Evolutionary conservation across 257 asterid genomes (phyloP).

Genomic region (Jaltomata sinuosa): DNA sequence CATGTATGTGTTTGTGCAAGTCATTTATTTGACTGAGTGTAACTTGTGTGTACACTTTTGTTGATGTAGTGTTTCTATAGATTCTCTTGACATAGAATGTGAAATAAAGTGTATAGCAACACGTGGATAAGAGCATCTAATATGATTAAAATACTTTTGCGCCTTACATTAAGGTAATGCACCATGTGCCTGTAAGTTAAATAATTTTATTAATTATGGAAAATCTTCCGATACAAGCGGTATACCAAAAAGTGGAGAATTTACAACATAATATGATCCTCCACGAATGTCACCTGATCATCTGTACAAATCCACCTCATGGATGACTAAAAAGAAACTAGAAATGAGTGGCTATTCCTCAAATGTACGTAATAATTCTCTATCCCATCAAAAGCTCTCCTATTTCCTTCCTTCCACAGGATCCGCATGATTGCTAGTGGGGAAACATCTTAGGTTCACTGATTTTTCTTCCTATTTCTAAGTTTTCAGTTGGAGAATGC

Average conservation of each 20-base stretch:
- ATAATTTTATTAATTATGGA: background rate
- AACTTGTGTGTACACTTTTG: background rate
- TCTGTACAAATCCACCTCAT: background rate
- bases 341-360: background rate
- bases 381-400: background rate
- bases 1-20: background rate
- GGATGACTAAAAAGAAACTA: background rate
- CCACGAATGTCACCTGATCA: background rate
- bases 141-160: background rate
- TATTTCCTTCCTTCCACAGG: background rate
- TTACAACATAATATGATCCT: background rate
- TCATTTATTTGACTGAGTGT: background rate
- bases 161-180: background rate
- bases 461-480: background rate
- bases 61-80: background rate
- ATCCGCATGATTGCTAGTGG: background rate
- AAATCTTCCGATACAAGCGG: background rate
- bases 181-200: background rate
- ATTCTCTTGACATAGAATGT: background rate
- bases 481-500: background rate
- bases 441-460: background rate
- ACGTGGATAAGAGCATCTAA: background rate
- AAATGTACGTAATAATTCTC: background rate
- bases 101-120: background rate
- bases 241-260: background rate